Evolutionary conservation across 2,329 filamentous ascomycete species (phyloP).

Genomic region (Trichocomaceae sp.): DNA sequence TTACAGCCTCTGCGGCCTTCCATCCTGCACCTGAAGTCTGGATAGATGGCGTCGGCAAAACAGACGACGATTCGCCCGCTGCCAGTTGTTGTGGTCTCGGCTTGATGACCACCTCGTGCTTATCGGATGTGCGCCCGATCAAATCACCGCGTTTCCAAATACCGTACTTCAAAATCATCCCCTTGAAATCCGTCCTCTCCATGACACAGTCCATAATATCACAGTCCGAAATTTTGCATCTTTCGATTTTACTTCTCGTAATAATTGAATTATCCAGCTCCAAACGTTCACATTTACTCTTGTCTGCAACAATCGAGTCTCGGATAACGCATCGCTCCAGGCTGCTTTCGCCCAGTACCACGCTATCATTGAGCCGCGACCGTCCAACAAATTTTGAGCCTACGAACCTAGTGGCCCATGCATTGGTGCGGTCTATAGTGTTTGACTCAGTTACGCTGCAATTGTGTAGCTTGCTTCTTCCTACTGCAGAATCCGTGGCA

Average conservation of each 20-base stretch:
- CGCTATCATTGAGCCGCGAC: slow-evolving; percentile 10
- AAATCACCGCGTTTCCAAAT: slow-evolving; percentile 18
- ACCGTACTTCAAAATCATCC: slow-evolving; percentile 17
- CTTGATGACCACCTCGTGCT: slow-evolving; percentile 12
- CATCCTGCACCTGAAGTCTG: slow-evolving; percentile 10
- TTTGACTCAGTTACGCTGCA: neutral
- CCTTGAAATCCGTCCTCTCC: slow-evolving; percentile 12
- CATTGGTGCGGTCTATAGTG: slow-evolving; percentile 2
- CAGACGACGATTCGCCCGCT: neutral
- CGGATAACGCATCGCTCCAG: slow-evolving; percentile 8
- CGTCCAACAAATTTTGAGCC: slow-evolving; percentile 9
- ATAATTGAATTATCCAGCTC: slow-evolving; percentile 8
- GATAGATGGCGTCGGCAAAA: slow-evolving; percentile 13
- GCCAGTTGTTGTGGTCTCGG: neutral
- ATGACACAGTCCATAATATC: slow-evolving; percentile 17
- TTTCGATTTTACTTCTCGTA: slow-evolving; percentile 12
- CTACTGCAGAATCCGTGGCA: slow-evolving; percentile 2
- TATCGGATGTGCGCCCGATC: slow-evolving; percentile 14
- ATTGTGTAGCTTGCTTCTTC: slow-evolving; percentile 2
- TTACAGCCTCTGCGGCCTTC: slow-evolving; percentile 13
- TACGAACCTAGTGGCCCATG: slow-evolving; percentile 8
- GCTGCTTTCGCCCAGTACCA: slow-evolving; percentile 8
- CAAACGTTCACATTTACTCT: slow-evolving; percentile 7
- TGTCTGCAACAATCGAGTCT: slow-evolving; percentile 10
- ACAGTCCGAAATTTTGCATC: slow-evolving; percentile 14